Base-by-base conservation (phyloP, 2,329 filamentous ascomycete genomes). In the Colletotrichum sansevieriae region DNA sequence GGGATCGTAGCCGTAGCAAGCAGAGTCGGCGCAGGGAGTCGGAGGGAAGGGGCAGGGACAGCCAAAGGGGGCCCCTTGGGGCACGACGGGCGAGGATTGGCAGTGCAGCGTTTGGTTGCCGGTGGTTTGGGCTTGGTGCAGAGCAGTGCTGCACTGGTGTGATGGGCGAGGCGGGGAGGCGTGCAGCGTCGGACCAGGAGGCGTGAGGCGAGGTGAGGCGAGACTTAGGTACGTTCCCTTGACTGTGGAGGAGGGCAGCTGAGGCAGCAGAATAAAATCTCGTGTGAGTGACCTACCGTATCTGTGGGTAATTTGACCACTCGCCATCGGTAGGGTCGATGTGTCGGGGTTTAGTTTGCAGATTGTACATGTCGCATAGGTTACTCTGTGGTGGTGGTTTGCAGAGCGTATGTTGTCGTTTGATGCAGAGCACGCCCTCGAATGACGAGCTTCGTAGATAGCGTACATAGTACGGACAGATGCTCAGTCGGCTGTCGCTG, bases 251-350 rank as follows among this genome's bases (percentile, higher is more conserved):
- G 61, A 68, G 65, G 60, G 61, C 54, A 46, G 54, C 61, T 55
- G 65, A 68, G 65, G 65, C 65, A 68, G 61, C 61, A 68, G 65
- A 68, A 60, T 59, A 43, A 60, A 65, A 35, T 33, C 10, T 37
- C 20, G 65, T 35, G 46, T 13, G 54, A 59, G 39, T 35, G 65
- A 41, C 60, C 65, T 18, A n/a, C n/a, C 20, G 54, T 65, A 55
- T 54, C 59, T 57, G 52, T 63, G 59, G 65, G 54, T 65, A 57
- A 52, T 39, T 39, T 63, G 60, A 47, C 57, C 35, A 51, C 20
- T 63, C 41, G 51, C 51, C 51, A 60, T 41, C 43, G 62, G 62
- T 11, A 51, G 46, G 52, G 46, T 46, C 29, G 29, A 8, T 29
- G 8, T 29, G 29, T 29, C 29, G 29, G 25, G 54, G 52, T 33